phyloP scores from a whole-genome alignment of 345 rosid genomes.

The Ceriops tagal region DNA sequence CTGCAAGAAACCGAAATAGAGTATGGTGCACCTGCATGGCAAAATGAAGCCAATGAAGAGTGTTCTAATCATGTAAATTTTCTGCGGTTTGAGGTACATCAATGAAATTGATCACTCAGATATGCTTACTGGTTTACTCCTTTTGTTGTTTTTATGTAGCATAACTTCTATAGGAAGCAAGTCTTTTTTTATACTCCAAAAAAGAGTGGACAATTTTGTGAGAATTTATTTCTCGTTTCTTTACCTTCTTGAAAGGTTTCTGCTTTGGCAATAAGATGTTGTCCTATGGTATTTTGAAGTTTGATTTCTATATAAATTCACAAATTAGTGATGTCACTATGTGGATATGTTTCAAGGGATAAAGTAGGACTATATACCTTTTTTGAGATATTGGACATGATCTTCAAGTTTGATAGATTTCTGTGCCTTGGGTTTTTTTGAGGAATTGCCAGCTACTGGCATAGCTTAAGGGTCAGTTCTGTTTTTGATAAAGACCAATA shows the following conservation, averaged over 20 bases:
- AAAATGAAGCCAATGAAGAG: slow-evolving; percentile 31
- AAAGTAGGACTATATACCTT: too few relatives aligned
- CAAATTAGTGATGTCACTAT: background rate
- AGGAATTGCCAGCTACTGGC: too few relatives aligned
- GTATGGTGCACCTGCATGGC: slow-evolving; percentile 28
- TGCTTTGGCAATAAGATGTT: background rate
- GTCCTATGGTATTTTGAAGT: background rate
- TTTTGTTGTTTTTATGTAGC: background rate
- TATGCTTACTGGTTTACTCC: background rate
- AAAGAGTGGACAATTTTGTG: background rate
- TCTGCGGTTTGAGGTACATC: slow-evolving; percentile 77
- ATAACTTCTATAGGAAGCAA: background rate
- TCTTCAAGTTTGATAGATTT: background rate
- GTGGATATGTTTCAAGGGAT: too few relatives aligned
- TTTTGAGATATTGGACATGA: background rate
- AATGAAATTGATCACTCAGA: background rate
- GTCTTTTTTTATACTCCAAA: background rate
- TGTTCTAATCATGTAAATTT: slow-evolving; percentile 35
- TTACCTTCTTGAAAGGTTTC: background rate
- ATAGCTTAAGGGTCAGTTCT: too few relatives aligned
- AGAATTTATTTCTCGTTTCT: background rate
- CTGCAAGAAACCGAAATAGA: slow-evolving; percentile 19
- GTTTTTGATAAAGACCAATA: background rate
- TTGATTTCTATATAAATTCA: background rate
- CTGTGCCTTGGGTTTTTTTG: too few relatives aligned